A percentile compares a stretch with the other conserved stretches of the same genome.
Evolutionary conservation across 1,284 basidiomycete species (phyloP).

Genomic region (Sanguinoderma infundibulare): DNA sequence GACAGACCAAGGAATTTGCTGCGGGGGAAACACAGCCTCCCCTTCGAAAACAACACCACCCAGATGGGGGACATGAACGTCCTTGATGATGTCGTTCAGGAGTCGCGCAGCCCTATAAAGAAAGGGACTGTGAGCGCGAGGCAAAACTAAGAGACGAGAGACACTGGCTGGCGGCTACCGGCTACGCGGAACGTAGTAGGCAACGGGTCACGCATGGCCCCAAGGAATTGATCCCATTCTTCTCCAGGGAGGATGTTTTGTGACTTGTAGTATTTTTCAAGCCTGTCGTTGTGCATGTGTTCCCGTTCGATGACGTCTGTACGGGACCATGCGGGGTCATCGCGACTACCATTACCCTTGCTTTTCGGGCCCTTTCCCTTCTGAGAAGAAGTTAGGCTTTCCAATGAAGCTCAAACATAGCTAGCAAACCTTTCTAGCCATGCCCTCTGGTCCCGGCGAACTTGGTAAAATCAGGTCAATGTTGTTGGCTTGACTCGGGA

Average conservation of each 20-base stretch:
- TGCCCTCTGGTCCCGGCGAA: background rate
- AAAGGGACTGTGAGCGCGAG: background rate
- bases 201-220: conserved; percentile 71
- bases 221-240: conserved; percentile 85
- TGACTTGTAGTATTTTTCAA: conserved; percentile 79
- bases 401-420: too few relatives aligned
- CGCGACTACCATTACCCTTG: conserved; percentile 14
- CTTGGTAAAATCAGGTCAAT: background rate
- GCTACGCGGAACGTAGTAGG: conserved; percentile 97
- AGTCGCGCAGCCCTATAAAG: conserved; percentile 66
- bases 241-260: conserved; percentile 72
- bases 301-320: conserved; percentile 49
- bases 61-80: conserved; percentile 81
- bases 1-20: conserved; percentile 81
- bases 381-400: background rate
- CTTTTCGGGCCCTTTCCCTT: conserved; percentile 21
- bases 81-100: conserved; percentile 76
- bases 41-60: conserved; percentile 82
- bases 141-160: background rate
- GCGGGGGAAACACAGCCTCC: conserved; percentile 77
- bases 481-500: background rate
- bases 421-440: conserved; percentile 17
- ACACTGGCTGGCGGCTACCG: conserved; percentile 79
- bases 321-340: conserved; percentile 28
- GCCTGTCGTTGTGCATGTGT: conserved; percentile 75